A percentile compares a stretch with the other conserved stretches of the same genome.
Evolutionary conservation across 1,284 basidiomycete species (phyloP).

Genomic region (Rhodofomes roseus): DNA sequence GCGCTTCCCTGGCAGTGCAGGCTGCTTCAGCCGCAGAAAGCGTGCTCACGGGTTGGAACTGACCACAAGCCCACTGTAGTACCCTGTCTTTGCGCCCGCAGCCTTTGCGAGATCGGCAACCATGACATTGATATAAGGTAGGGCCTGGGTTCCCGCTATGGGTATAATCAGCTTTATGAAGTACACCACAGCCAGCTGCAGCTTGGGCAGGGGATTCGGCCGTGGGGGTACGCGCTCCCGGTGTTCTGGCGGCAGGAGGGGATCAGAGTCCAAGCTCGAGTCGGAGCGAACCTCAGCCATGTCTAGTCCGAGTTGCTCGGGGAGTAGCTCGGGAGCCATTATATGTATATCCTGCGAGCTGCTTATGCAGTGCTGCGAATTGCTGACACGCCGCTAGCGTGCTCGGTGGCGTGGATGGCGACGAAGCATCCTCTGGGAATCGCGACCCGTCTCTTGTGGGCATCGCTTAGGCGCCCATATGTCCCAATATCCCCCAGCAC

Average conservation of each 20-base stretch:
- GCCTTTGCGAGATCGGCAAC: slow-evolving; percentile 28
- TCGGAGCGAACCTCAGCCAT: slow-evolving; percentile 2
- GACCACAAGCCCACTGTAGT: slow-evolving; percentile 32
- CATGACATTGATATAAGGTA: slow-evolving; percentile 37
- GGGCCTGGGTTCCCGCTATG: slow-evolving; percentile 23
- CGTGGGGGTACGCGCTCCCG: background rate
- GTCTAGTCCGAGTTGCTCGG: background rate
- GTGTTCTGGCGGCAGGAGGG: background rate
- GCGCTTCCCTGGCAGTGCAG: slow-evolving; percentile 25
- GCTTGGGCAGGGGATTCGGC: slow-evolving; percentile 24
- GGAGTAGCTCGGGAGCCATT: background rate
- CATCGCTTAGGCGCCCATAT: background rate
- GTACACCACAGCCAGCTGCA: slow-evolving; percentile 28
- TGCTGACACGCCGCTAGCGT: slow-evolving; percentile 5
- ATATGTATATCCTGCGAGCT: too few species aligned
- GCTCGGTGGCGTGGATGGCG: slow-evolving; percentile 7
- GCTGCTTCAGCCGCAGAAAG: background rate
- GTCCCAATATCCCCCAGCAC: background rate
- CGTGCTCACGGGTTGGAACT: slow-evolving; percentile 4
- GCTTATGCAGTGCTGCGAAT: too few species aligned
- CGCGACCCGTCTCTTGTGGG: background rate
- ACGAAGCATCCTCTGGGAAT: background rate
- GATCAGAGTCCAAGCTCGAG: background rate
- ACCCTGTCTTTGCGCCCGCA: slow-evolving; percentile 27
- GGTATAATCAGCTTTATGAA: slow-evolving; percentile 29